These are phyloP conservation scores for Blastobotrys malaysiensis DNA, from an alignment of 1,139 yeast genomes.

Conservation along the genomic window DNA sequence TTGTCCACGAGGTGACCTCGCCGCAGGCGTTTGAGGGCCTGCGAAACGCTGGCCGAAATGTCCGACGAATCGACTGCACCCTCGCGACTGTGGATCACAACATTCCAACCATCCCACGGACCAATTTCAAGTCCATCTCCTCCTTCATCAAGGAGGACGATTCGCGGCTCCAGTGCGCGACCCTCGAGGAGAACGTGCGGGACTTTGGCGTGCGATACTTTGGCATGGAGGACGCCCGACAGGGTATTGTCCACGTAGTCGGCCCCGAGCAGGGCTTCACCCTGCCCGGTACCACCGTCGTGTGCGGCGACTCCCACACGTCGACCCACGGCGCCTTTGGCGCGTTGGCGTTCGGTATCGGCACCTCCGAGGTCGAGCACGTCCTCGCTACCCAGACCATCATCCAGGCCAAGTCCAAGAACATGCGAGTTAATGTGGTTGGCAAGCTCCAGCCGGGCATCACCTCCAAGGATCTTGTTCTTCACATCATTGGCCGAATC, in stretches of 20 bases:
- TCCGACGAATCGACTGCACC: conserved; percentile 91
- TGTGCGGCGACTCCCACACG: conserved; percentile 98
- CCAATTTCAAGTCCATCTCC: conserved; percentile 62
- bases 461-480: conserved; percentile 89
- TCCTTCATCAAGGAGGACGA: conserved; percentile 88
- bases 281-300: conserved; percentile 96
- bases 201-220: conserved; percentile 85
- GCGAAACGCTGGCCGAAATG: conserved; percentile 75
- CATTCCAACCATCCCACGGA: conserved; percentile 87
- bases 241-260: conserved; percentile 96
- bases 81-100: conserved; percentile 97
- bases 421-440: conserved; percentile 81
- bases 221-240: conserved; percentile 91
- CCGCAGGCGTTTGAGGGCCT: conserved; percentile 99
- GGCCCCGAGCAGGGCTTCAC: conserved; percentile 99
- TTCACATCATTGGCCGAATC: conserved; percentile 91
- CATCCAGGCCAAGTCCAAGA: conserved; percentile 89
- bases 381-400: conserved; percentile 96
- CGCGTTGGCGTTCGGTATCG: conserved; percentile 96
- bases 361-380: conserved; percentile 98
- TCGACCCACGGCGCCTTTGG: conserved; percentile 99
- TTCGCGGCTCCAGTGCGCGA: conserved; percentile 84
- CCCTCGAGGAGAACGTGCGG: conserved; percentile 87
- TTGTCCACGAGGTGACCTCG: conserved; percentile 96
- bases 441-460: conserved; percentile 84